Conservation (phyloP, 768 basidiomycete genomes). For the Epithele typhae region DNA sequence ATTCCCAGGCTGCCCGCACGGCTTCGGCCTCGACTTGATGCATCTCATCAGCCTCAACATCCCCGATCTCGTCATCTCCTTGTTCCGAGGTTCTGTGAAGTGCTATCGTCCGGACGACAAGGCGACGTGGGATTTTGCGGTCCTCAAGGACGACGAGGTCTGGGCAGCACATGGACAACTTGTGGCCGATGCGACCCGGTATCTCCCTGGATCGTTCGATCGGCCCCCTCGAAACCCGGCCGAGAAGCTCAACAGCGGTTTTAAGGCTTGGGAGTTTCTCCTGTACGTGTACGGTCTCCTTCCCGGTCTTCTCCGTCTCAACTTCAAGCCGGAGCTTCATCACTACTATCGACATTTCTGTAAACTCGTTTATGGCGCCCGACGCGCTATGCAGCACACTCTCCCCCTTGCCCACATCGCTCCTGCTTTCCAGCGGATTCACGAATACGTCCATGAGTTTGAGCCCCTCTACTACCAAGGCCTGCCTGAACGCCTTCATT, state of each 20-base stretch:
- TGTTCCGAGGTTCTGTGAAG: constrained; percentile 26
- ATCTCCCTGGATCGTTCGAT: constrained; percentile 37
- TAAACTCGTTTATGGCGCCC: too few species aligned
- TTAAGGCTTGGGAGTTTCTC: constrained; percentile 26
- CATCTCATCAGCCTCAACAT: constrained; percentile 36
- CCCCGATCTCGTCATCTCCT: constrained; percentile 26
- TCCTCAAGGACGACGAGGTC: not conserved
- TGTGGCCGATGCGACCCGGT: constrained; percentile 28
- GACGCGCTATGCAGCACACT: too few species aligned
- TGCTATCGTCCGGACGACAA: constrained; percentile 19
- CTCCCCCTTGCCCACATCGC: too few species aligned
- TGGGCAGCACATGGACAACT: constrained; percentile 35
- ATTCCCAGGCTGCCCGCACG: constrained; percentile 15
- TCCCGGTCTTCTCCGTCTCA: too few species aligned
- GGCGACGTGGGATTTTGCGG: constrained; percentile 29
- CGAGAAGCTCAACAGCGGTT: constrained; percentile 32
- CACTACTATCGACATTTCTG: too few species aligned
- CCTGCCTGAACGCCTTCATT: too few species aligned
- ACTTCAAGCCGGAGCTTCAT: too few species aligned
- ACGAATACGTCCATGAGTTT: too few species aligned
- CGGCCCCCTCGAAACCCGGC: constrained; percentile 36
- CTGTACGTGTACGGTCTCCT: constrained; percentile 15
- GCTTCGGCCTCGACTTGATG: constrained; percentile 36
- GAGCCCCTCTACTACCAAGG: too few species aligned
- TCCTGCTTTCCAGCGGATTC: too few species aligned